A percentile compares a stretch with the other conserved stretches of the same genome.
Conservation (phyloP, 139 green algal species). For the Eudorina sp. region DNA sequence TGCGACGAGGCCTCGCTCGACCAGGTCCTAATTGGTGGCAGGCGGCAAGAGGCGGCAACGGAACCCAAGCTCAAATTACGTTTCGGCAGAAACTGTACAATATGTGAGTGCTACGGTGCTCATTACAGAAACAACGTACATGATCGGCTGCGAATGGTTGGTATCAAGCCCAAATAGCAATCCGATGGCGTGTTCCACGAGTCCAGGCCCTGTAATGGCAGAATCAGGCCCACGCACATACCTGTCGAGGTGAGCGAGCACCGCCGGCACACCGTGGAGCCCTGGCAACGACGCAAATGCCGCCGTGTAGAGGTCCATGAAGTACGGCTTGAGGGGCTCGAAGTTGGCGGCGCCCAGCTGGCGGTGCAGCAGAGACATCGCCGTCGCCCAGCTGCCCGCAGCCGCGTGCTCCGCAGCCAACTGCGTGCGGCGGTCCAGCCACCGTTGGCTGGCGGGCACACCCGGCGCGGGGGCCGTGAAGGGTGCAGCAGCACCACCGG, state of each 20-base stretch:
- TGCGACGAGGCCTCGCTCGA: slow-evolving; percentile 64
- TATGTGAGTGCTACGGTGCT: too few species aligned
- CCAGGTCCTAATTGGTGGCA: slow-evolving; percentile 78
- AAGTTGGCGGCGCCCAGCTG: slow-evolving; percentile 95
- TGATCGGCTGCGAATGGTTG: too few species aligned
- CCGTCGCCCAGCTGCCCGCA: slow-evolving; percentile 56
- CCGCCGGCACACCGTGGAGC: slow-evolving; percentile 70
- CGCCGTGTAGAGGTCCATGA: slow-evolving; percentile 88
- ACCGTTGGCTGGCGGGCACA: slow-evolving; percentile 81
- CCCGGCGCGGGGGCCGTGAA: slow-evolving; percentile 86
- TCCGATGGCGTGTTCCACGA: too few species aligned
- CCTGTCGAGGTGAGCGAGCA: slow-evolving; percentile 82
- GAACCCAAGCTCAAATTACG: too few species aligned
- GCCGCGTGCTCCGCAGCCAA: slow-evolving; percentile 55
- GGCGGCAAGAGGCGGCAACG: too few species aligned
- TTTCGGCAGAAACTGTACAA: too few species aligned
- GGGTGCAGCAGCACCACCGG: slow-evolving; percentile 37
- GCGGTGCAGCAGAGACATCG: slow-evolving; percentile 94
- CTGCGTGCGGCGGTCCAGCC: slow-evolving; percentile 84
- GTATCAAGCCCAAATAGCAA: too few species aligned
- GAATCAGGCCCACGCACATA: neutral
- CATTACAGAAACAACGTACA: too few species aligned
- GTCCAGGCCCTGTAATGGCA: too few species aligned
- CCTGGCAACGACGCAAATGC: slow-evolving; percentile 78
- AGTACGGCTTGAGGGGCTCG: slow-evolving; percentile 87